A percentile compares a stretch with the other conserved stretches of the same genome.
Evolutionary conservation across 257 asterid genomes (phyloP).

Genomic region (Solanum megistacrolobum): DNA sequence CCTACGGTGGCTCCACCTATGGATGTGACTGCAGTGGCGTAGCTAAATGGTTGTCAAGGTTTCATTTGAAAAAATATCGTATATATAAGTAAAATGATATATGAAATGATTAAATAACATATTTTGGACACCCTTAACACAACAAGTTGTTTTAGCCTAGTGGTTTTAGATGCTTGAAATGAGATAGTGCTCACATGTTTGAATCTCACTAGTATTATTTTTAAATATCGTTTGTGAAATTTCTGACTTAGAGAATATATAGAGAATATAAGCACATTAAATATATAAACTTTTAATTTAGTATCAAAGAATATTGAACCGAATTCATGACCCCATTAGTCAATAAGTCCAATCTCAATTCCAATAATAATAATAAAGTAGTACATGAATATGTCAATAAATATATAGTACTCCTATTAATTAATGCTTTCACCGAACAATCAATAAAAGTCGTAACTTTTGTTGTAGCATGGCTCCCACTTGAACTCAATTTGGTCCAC

Average conservation of each 20-base stretch:
- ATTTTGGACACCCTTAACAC: no score
- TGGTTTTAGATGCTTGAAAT: accelerated
- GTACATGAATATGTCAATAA: not conserved
- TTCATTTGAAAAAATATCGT: no score
- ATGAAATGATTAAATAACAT: no score
- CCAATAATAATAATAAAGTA: not conserved
- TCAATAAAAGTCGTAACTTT: not conserved
- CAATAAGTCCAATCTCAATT: not conserved
- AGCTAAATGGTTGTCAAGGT: not conserved
- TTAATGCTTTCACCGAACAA: not conserved
- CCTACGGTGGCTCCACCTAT: no score
- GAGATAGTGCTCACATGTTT: not conserved
- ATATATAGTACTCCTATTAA: not conserved
- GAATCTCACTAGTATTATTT: no score
- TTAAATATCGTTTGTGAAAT: accelerated
- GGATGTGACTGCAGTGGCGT: not conserved
- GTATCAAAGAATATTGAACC: not conserved
- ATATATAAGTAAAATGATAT: no score
- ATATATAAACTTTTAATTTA: not conserved
- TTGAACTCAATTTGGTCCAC: not conserved
- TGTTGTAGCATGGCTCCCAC: conserved; percentile 15
- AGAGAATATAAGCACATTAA: not conserved
- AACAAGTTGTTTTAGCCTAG: accelerated
- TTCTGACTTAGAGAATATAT: no score
- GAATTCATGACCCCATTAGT: not conserved